phyloP scores from a whole-genome alignment of 1,139 yeast genomes.

The Starmera stellimalicola region DNA sequence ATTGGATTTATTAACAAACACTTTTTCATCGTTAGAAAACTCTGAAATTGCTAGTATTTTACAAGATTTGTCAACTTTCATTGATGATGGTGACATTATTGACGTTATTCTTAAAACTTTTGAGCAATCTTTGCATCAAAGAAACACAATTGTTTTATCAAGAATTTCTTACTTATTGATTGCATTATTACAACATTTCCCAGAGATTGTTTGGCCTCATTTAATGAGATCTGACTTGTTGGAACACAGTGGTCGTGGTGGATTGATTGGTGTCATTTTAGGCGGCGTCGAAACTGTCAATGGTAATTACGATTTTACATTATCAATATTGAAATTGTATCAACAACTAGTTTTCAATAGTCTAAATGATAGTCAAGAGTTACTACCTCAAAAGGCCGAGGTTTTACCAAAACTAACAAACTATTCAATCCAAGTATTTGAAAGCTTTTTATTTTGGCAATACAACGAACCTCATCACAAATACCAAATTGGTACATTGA shows the following conservation, averaged over 20 bases:
- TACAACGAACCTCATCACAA: constrained; percentile 49
- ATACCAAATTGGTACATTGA: constrained; percentile 49
- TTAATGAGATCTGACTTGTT: constrained; percentile 58
- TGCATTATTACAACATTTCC: constrained; percentile 36
- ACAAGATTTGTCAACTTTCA: constrained; percentile 44
- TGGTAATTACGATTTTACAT: constrained; percentile 59
- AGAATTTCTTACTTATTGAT: constrained; percentile 43
- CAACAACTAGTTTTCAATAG: constrained; percentile 47
- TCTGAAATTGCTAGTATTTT: constrained; percentile 33
- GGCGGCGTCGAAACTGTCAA: constrained; percentile 68
- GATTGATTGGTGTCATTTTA: constrained; percentile 50
- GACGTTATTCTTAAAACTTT: constrained; percentile 57
- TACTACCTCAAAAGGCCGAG: constrained; percentile 38
- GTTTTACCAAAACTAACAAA: constrained; percentile 47
- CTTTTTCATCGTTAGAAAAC: constrained; percentile 34
- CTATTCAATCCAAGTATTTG: constrained; percentile 60
- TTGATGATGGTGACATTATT: constrained; percentile 60
- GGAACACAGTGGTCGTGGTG: constrained; percentile 61
- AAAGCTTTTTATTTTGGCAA: constrained; percentile 65
- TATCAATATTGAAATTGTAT: constrained; percentile 46
- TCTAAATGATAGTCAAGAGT: constrained; percentile 30
- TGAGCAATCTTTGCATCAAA: constrained; percentile 56
- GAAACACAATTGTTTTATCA: constrained; percentile 39
- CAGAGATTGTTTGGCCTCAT: constrained; percentile 75
- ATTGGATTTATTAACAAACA: constrained; percentile 39